These are phyloP conservation scores for Lasiodiplodia sp. DNA, from an alignment of 2,329 filamentous ascomycete genomes.

Conservation along the genomic window DNA sequence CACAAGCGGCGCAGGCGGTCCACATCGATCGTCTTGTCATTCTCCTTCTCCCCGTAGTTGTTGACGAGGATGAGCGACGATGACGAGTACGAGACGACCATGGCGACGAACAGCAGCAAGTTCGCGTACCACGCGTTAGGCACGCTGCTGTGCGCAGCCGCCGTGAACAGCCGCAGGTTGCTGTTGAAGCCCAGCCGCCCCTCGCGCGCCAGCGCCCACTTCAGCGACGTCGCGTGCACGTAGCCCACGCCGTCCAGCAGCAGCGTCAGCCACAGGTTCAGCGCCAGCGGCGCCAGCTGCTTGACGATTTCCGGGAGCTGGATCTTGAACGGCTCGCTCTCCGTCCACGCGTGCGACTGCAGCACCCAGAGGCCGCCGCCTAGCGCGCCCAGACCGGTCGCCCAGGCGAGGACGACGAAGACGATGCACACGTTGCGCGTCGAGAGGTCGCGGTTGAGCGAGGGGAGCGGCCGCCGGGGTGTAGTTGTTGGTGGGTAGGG, in stretches of 20 bases:
- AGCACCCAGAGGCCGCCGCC: neutral
- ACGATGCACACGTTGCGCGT: neutral
- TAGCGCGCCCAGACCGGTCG: neutral
- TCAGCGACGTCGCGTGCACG: neutral
- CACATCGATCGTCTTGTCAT: neutral
- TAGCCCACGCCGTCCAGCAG: neutral
- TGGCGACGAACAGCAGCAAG: neutral
- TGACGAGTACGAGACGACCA: neutral
- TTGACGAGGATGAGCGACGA: neutral
- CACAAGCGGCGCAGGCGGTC: neutral
- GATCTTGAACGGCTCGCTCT: neutral
- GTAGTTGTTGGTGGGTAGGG: no score
- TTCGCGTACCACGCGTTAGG: conserved; percentile 3
- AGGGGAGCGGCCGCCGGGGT: neutral
- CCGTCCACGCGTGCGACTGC: neutral
- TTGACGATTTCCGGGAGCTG: neutral
- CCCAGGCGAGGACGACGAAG: neutral
- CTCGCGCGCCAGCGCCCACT: neutral
- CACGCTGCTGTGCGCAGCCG: neutral
- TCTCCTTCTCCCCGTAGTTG: neutral
- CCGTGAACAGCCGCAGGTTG: conserved; percentile 2
- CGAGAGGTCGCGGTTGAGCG: neutral
- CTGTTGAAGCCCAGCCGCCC: neutral
- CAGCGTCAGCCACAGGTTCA: neutral
- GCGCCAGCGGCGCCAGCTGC: neutral